Evolutionary conservation across 345 rosid species (phyloP).

Genomic region (Lepidium didymum): DNA sequence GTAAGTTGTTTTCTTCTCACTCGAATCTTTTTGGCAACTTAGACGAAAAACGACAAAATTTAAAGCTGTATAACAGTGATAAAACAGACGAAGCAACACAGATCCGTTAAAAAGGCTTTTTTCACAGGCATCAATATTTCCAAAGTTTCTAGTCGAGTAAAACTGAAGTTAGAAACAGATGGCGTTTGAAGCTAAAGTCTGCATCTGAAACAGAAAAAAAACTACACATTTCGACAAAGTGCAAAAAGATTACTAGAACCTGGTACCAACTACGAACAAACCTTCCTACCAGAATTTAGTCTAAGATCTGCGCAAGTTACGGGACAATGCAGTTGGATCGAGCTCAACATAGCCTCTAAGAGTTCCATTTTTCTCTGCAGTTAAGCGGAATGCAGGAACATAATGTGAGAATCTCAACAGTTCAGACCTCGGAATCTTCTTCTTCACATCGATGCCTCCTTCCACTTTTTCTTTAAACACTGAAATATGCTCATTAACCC

Average conservation of each 20-base stretch:
- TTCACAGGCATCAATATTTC: background rate
- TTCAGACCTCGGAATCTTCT: conserved; percentile 44
- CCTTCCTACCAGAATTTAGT: background rate
- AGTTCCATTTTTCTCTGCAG: conserved; percentile 46
- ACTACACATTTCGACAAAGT: conserved; percentile 7
- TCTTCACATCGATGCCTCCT: conserved; percentile 17
- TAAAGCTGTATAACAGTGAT: background rate
- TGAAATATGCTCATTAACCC: conserved; percentile 38
- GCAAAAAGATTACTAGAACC: background rate
- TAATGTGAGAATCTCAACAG: conserved; percentile 71
- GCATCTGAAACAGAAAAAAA: background rate
- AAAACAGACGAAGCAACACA: background rate
- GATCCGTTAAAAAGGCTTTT: background rate
- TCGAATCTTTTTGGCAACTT: too few relatives aligned
- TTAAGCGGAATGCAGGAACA: conserved; percentile 59
- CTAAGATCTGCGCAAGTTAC: conserved; percentile 11
- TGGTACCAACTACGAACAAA: background rate
- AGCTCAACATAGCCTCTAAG: conserved; percentile 52
- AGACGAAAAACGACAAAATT: background rate
- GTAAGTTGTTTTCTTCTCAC: background rate
- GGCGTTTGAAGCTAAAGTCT: background rate
- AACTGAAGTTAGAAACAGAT: background rate
- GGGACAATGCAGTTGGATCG: conserved; percentile 57
- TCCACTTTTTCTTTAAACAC: conserved; percentile 43
- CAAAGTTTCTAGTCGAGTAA: background rate